Conservation (phyloP, 73 alveolate genomes). For the Paramecium pentaurelia region DNA sequence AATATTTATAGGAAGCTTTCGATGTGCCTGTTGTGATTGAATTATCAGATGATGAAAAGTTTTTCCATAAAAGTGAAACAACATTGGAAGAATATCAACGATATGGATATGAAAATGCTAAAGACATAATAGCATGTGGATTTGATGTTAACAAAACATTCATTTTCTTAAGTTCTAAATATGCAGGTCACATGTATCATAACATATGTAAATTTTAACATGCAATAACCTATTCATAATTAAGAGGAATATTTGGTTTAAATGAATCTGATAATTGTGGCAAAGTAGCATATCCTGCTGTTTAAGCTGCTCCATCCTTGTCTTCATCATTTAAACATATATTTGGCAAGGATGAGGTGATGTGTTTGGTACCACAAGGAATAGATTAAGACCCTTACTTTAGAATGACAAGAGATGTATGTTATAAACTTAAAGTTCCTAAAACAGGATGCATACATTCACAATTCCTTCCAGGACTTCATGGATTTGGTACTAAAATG, state of each 20-base stretch:
- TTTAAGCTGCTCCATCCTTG: slow-evolving; percentile 98
- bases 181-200: slow-evolving; percentile 91
- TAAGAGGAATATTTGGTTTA: slow-evolving; percentile 93
- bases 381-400: slow-evolving; percentile 88
- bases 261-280: slow-evolving; percentile 96
- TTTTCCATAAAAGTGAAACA: slow-evolving; percentile 76
- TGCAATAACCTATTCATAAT: slow-evolving; percentile 85
- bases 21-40: slow-evolving; percentile 99
- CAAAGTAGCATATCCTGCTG: slow-evolving; percentile 97
- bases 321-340: slow-evolving; percentile 95
- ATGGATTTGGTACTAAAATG: slow-evolving; percentile 90
- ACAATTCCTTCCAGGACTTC: slow-evolving; percentile 96
- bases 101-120: slow-evolving; percentile 93
- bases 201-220: slow-evolving; percentile 88
- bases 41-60: slow-evolving; percentile 99
- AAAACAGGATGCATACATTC: slow-evolving; percentile 95
- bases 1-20: slow-evolving; percentile 97
- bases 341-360: slow-evolving; percentile 80
- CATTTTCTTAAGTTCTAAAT: slow-evolving; percentile 94
- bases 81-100: slow-evolving; percentile 68
- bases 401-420: slow-evolving; percentile 98
- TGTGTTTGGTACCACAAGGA: slow-evolving; percentile 97
- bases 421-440: slow-evolving; percentile 91
- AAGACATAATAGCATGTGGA: slow-evolving; percentile 99
- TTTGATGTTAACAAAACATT: slow-evolving; percentile 98